A percentile compares a stretch with the other conserved stretches of the same genome.
Conservation (phyloP, 192 early-diverging fungal species). For the Coemansia guatemalensis region DNA sequence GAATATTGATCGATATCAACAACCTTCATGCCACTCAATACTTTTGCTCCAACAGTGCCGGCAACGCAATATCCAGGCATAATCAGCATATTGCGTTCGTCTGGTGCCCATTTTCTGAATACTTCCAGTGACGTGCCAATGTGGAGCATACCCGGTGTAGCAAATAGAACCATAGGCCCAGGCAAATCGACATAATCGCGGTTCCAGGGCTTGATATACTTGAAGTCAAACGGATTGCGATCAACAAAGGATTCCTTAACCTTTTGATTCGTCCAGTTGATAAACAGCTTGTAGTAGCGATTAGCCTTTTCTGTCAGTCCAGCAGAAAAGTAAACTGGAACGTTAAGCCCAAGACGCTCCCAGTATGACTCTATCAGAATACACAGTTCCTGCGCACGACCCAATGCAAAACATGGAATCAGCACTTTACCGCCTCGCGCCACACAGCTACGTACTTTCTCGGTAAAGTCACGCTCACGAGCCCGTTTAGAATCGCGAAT, state of each 20-base stretch:
- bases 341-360: conserved; percentile 85
- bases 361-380: conserved; percentile 95
- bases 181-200: conserved; percentile 68
- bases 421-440: conserved; percentile 81
- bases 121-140: conserved; percentile 91
- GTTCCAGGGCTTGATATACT: conserved; percentile 86
- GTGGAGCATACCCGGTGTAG: conserved; percentile 98
- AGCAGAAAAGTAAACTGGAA: conserved; percentile 95
- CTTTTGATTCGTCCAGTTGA: conserved; percentile 98
- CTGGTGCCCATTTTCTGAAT: conserved; percentile 93
- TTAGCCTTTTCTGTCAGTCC: conserved; percentile 93
- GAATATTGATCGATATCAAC: conserved; percentile 83
- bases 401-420: conserved; percentile 97
- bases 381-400: conserved; percentile 96
- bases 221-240: conserved; percentile 97
- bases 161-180: conserved; percentile 94
- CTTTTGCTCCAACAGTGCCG: conserved; percentile 93
- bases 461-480: conserved; percentile 90
- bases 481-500: conserved; percentile 92
- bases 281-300: conserved; percentile 95
- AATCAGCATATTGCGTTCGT: conserved; percentile 95
- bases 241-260: conserved; percentile 91
- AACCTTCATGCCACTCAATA: conserved; percentile 82
- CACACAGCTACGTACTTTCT: conserved; percentile 82
- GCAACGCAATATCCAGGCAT: conserved; percentile 98